Evolutionary conservation across 208 protist genomes (phyloP), one percentile per base, ranked within the genome.

Genomic region (Leishmania lainsoni): DNA sequence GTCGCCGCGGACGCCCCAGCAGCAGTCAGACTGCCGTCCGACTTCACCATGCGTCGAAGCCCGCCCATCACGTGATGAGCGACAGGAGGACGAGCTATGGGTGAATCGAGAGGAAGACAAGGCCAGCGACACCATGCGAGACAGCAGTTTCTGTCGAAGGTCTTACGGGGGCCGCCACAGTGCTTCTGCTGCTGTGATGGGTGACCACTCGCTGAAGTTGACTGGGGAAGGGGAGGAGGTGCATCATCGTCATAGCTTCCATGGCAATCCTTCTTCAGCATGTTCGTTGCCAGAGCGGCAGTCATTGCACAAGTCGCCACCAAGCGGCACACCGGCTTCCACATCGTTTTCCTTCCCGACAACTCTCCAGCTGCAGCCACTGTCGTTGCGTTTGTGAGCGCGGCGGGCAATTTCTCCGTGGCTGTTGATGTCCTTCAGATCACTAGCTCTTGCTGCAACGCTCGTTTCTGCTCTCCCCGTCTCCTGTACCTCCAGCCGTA

Each of bases 11-110:
- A 9, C 45, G 42, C 71, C 20, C 12, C 69, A 32, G 22, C 26
- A 35, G n/a, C 71, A 54, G 42, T 39, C 14, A 29, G 29, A 16
- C 32, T 29, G 71, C 2, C 71, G 26, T 26, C 51, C 6, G n/a
- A 54, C 49, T 32, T 58, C 49, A 39, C 16, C 71, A 8, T 59
- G 4, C 32, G 29, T 75, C 32, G 49, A 59, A 29, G 39, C 35
- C 17, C 26, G 9, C 26, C 10, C 68, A 49, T 52, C 68, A 9
- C 17, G 22, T 72, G 68, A 51, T 4, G 22, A 48, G 20, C 68
- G n/a, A 49, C 20, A 63, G 58, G 70, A 54, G 12, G 81, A 85
- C 0, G 81, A 85, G 71, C 16, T 85, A 45, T 85, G 81, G 81
- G 76, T 85, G 35, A 69, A 6, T 20, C 63, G 72, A 5, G 76